Base-by-base conservation (phyloP, 768 basidiomycete species). In the Lepiota venenata region DNA sequence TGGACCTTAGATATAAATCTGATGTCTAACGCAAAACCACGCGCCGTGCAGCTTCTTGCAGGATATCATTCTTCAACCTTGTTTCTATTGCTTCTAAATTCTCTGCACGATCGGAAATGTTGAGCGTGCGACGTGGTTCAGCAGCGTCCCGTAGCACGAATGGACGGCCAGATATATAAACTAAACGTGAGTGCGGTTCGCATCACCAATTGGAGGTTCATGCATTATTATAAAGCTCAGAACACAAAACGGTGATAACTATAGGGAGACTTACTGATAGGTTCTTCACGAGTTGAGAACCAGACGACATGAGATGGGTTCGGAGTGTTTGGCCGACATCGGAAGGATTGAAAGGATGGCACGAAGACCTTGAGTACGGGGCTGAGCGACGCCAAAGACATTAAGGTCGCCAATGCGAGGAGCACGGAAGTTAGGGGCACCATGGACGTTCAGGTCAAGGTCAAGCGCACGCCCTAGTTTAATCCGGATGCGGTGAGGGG, bases 201-300 rank as follows among this genome's bases (percentile, higher is more conserved):
- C 46, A 42, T 16, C 45, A 42, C 38, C n/a, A 54, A 39, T 14
- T 32, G 32, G 4, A 25, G 32, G 32, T 32, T 45, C 20, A 50
- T 49, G 38, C 46, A 52, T 15, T 38, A 12, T 14, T 37, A 12
- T 10, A 11, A 41, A 37, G 25, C 35, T 47, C 12, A 44, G 29
- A 38, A n/a, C 16, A 29, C 43, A 8, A 4, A 37, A n/a, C 7
- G 2, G n/a, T 6, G 12, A 27, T 39, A 43, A 45, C 20, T 56
- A 46, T 25, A 29, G 10, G 37, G 29, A 22, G 22, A 75, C 85
- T 57, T 68, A 93, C 93, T 83, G 49, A 96, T 83, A 3, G 95
- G 94, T 65, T 98, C 97, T 69, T 99, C 97, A 60, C 97, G 80
- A 11, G 96, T 97, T 25, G 90, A 97, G 69, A 98, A 93, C 93